Conservation (phyloP, 768 basidiomycete species). For the Punctularia strigosozonata region DNA sequence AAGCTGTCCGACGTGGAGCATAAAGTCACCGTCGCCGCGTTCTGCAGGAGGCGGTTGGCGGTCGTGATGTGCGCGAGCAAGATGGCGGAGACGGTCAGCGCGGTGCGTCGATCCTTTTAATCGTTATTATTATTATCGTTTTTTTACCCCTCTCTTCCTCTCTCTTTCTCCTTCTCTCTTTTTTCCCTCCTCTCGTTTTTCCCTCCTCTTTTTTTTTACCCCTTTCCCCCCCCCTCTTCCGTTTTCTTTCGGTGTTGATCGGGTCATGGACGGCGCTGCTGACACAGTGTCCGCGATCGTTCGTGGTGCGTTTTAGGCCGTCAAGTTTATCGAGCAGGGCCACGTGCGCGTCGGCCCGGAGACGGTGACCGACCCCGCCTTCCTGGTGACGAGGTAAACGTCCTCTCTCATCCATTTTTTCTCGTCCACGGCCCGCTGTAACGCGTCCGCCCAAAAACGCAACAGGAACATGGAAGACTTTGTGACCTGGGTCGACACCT, state of each 20-base stretch:
- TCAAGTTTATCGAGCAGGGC: conserved; percentile 95
- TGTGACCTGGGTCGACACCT: conserved; percentile 98
- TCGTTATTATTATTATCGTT: no score
- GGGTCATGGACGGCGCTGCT: no score
- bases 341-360: conserved; percentile 96
- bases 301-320: conserved; percentile 51
- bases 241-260: no score
- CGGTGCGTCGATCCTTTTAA: conserved; percentile 70
- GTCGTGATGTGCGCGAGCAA: conserved; percentile 88
- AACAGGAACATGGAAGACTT: conserved; percentile 95
- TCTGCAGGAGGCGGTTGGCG: conserved; percentile 84
- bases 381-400: conserved; percentile 75
- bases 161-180: no score
- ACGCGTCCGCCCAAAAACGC: conserved; percentile 5
- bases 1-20: conserved; percentile 91
- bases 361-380: conserved; percentile 92
- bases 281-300: no score
- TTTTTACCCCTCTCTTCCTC: no score
- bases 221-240: no score
- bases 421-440: conserved; percentile 1
- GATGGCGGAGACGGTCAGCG: conserved; percentile 93
- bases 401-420: conserved; percentile 2
- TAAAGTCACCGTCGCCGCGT: conserved; percentile 90
- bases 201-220: no score
- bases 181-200: no score